Evolutionary conservation across 306 rosid genomes (phyloP).

Genomic region (Fragaria nilgerrensis): DNA sequence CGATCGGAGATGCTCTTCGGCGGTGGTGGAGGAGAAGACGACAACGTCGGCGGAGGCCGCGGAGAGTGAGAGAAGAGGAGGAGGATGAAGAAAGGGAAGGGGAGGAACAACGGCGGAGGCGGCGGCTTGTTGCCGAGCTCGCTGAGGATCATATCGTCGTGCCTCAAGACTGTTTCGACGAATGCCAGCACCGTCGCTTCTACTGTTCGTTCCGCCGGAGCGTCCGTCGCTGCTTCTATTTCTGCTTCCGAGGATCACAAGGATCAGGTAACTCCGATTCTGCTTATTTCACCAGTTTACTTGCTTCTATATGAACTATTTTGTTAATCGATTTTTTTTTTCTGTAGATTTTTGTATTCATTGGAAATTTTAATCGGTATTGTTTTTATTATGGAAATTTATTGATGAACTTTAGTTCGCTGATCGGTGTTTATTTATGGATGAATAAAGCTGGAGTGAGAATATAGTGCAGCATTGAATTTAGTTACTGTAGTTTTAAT

Average conservation of each 20-base stretch:
- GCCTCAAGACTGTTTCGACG: constrained; percentile 80
- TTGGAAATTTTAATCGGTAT: background rate
- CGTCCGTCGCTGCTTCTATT: constrained; percentile 75
- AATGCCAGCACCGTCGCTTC: constrained; percentile 82
- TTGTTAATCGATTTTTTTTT: background rate
- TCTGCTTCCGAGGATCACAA: constrained; percentile 75
- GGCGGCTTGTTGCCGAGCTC: constrained; percentile 82
- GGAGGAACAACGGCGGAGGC: constrained; percentile 66
- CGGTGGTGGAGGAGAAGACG: constrained; percentile 13
- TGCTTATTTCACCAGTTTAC: background rate
- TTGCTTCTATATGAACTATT: background rate
- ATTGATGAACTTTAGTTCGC: background rate
- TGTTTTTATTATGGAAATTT: background rate
- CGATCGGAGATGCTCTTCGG: constrained; percentile 47
- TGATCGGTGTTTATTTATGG: background rate
- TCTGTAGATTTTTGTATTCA: background rate
- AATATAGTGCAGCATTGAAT: background rate
- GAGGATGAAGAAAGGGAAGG: constrained; percentile 50
- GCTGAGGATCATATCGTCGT: constrained; percentile 73
- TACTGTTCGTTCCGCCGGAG: constrained; percentile 88
- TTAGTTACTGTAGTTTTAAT: background rate
- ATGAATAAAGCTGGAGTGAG: constrained; percentile 1
- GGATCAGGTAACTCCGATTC: constrained; percentile 53
- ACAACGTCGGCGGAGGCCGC: constrained; percentile 11
- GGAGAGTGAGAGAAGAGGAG: constrained; percentile 25